Base-by-base conservation (phyloP, 768 basidiomycete species). In the Asterophora lycoperdoides region DNA sequence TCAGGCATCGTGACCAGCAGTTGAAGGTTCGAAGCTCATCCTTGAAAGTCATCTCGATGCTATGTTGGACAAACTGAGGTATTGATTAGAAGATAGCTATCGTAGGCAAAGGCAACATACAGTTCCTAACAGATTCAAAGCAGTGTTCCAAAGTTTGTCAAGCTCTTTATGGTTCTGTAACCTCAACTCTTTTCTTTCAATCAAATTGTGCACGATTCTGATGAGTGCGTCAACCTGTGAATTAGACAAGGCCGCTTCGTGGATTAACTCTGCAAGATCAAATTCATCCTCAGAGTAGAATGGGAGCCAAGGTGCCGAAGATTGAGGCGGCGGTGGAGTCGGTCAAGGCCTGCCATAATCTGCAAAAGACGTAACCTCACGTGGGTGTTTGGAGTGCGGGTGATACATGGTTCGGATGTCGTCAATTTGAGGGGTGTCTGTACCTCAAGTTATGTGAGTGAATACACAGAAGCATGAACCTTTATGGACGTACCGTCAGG, bases 111-210 rank as follows among this genome's bases (percentile, higher is more conserved):
- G 3, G 5, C 66, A 35, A 4, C 60, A 47, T 2, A 55, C 50
- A 8, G 42, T 50, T 35, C 52, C 60, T 5, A 70, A 39, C 13
- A 58, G 49, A 45, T 48, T 65, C 8, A 36, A 17, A 1, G 13
- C 32, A 5, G 28, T 3, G 11, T 19, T 50, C 62, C 64, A 65
- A 15, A 57, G 49, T 2, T 46, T 29, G 13, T 44, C 26, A 4
- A 62, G 38, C 23, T 62, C 58, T 14, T 46, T 33, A 13, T 40
- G 23, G 30, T 51, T 56, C 14, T 44, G 26, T 5, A 65, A 28
- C 2, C 53, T 54, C 19, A 64, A 58, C 11, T 50, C 36, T 1
- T 49, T 44, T 2, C 34, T 1, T 5, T 40, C 17, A 8, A 30
- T 34, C 4, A 49, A 32, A 33, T 48, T 33, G 13, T 51, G 33